Percentiles rank a stretch among this genome's conserved stretches.
phyloP scores from a whole-genome alignment of 2,329 filamentous ascomycete species.

The Chalara sp. region DNA sequence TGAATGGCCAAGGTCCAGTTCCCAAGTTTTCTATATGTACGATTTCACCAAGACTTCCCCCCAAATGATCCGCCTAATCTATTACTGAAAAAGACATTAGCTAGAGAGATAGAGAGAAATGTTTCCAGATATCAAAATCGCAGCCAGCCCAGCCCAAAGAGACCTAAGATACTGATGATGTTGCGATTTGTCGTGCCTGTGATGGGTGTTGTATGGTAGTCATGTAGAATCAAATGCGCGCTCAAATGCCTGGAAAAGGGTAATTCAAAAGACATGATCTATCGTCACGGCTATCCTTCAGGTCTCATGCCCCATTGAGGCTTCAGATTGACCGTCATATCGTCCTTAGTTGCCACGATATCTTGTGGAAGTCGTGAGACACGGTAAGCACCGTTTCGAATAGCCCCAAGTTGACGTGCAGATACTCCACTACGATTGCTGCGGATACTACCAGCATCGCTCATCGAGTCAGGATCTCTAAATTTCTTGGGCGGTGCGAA shows the following conservation, averaged over 20 bases:
- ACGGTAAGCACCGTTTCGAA: constrained; percentile 63
- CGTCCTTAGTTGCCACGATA: constrained; percentile 57
- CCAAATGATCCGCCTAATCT: background rate
- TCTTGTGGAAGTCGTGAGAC: constrained; percentile 60
- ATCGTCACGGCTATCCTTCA: constrained; percentile 10
- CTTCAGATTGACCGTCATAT: constrained; percentile 41
- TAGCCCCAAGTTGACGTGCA: constrained; percentile 47
- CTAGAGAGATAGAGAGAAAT: background rate
- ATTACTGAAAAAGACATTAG: background rate
- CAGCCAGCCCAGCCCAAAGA: too few relatives aligned
- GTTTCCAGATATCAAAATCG: too few relatives aligned
- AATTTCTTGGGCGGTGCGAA: constrained; percentile 75
- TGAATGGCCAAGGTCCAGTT: too few relatives aligned
- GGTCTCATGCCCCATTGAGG: constrained; percentile 31
- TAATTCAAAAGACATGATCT: background rate
- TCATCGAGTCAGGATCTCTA: constrained; percentile 51
- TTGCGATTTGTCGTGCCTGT: too few relatives aligned
- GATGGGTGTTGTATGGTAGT: background rate
- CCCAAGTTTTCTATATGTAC: too few relatives aligned
- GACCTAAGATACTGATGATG: too few relatives aligned
- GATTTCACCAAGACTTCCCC: too few relatives aligned
- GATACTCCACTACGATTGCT: constrained; percentile 61
- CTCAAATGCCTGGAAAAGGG: background rate
- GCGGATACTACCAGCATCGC: constrained; percentile 59
- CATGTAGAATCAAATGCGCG: background rate